Conservation (phyloP, 495 filamentous ascomycete species). For the Xylaria nigripes region DNA sequence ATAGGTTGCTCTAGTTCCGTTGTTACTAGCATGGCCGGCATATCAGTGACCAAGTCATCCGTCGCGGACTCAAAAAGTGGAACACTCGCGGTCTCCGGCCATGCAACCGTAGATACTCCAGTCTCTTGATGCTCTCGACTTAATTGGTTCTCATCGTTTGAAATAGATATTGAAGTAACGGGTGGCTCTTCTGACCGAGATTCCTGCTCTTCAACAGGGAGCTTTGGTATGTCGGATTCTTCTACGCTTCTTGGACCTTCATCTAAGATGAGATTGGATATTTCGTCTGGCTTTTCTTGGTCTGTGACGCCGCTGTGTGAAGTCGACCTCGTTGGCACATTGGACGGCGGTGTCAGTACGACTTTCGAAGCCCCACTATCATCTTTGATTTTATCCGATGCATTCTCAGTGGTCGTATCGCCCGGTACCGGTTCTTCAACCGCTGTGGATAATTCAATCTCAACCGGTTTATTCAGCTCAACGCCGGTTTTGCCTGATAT, state of each 20-base stretch:
- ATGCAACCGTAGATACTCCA: neutral
- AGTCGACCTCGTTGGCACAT: neutral
- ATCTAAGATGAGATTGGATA: neutral
- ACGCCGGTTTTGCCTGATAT: neutral
- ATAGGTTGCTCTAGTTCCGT: neutral
- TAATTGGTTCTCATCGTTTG: neutral
- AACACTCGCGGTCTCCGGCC: neutral
- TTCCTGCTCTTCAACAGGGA: neutral
- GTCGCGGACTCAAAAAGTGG: neutral
- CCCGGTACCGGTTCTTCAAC: neutral
- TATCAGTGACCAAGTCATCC: neutral
- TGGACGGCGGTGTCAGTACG: neutral
- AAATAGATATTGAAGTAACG: neutral
- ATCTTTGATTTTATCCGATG: too few species aligned
- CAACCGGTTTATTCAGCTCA: neutral
- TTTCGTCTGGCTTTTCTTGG: neutral
- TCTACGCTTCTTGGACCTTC: neutral
- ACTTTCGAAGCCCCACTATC: slow-evolving; percentile 8
- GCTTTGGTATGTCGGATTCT: neutral
- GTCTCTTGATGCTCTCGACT: neutral
- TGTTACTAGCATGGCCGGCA: neutral
- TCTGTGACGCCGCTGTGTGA: neutral
- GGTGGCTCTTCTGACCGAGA: neutral
- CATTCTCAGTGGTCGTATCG: neutral
- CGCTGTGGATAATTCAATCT: neutral